Evolutionary conservation across 176 grass and related monocot genomes (phyloP).

Genomic region (Juncus effusus): DNA sequence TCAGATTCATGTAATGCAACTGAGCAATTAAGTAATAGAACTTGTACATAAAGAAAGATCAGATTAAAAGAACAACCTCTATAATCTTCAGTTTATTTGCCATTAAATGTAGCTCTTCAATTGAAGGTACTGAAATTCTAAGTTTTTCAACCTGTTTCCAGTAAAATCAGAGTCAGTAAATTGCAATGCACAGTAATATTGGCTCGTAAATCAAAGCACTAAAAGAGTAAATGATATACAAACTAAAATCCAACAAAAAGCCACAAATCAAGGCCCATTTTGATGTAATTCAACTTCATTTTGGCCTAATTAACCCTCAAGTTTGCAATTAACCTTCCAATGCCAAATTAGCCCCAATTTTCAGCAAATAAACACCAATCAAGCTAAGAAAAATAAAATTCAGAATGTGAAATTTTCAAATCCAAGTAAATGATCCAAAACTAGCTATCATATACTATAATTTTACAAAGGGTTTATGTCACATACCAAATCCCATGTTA

Average conservation of each 20-base stretch:
- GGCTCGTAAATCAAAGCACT: too few species aligned
- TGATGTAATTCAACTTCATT: too few species aligned
- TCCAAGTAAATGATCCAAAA: background rate
- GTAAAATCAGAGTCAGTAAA: constrained; percentile 21
- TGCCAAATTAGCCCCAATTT: too few species aligned
- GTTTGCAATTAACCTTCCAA: too few species aligned
- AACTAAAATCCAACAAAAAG: constrained; percentile 13
- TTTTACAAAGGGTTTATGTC: background rate
- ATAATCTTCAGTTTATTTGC: constrained; percentile 62
- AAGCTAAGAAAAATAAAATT: too few species aligned
- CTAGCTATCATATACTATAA: background rate
- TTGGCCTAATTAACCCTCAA: too few species aligned
- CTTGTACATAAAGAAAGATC: constrained; percentile 7
- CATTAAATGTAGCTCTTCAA: constrained; percentile 85
- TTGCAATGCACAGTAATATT: too few species aligned
- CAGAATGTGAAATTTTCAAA: too few species aligned
- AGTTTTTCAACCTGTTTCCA: constrained; percentile 70
- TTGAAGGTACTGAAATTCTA: constrained; percentile 44
- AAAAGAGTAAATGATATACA: background rate
- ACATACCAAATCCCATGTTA: constrained; percentile 78
- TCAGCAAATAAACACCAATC: too few species aligned
- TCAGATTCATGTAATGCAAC: too few species aligned
- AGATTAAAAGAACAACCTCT: constrained; percentile 40
- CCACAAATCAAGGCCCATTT: background rate
- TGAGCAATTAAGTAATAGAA: too few species aligned